phyloP scores from a whole-genome alignment of 2,329 filamentous ascomycete species.

The Acarospora socialis region DNA sequence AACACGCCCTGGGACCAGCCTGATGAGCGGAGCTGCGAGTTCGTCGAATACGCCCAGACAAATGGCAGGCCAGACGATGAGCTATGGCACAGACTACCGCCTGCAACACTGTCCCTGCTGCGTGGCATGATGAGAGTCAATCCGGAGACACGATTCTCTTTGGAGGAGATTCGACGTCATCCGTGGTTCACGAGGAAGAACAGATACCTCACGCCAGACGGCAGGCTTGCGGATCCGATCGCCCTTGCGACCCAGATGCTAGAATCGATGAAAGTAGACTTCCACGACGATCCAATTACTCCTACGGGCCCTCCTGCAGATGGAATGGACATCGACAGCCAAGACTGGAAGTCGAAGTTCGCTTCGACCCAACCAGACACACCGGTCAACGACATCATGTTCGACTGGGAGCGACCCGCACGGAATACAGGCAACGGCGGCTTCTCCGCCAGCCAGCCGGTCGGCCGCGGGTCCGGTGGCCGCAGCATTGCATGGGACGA shows the following conservation, averaged over 20 bases:
- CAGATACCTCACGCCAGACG: constrained; percentile 57
- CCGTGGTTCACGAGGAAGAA: constrained; percentile 89
- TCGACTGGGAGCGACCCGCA: constrained; percentile 75
- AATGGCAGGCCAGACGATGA: constrained; percentile 72
- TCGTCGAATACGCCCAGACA: constrained; percentile 67
- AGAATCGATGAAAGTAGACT: constrained; percentile 77
- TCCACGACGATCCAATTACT: constrained; percentile 51
- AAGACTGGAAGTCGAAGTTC: constrained; percentile 36
- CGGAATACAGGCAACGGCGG: constrained; percentile 36
- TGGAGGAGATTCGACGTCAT: constrained; percentile 74
- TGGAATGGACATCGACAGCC: constrained; percentile 56
- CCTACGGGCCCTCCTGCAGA: constrained; percentile 29
- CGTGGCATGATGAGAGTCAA: constrained; percentile 88
- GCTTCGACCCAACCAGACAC: constrained; percentile 79
- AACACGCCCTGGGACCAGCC: constrained; percentile 98
- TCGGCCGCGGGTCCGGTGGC: constrained; percentile 29
- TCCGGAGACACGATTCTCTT: constrained; percentile 59
- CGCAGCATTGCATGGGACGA: constrained; percentile 25
- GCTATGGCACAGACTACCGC: constrained; percentile 52
- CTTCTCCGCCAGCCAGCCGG: constrained; percentile 34
- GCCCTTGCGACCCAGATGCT: constrained; percentile 90
- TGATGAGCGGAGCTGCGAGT: constrained; percentile 75
- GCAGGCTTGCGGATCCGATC: constrained; percentile 63
- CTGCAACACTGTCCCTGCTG: constrained; percentile 62
- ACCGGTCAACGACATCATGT: constrained; percentile 56